phyloP scores from a whole-genome alignment of 169 alveolate species.

The Cryptosporidium felis region DNA sequence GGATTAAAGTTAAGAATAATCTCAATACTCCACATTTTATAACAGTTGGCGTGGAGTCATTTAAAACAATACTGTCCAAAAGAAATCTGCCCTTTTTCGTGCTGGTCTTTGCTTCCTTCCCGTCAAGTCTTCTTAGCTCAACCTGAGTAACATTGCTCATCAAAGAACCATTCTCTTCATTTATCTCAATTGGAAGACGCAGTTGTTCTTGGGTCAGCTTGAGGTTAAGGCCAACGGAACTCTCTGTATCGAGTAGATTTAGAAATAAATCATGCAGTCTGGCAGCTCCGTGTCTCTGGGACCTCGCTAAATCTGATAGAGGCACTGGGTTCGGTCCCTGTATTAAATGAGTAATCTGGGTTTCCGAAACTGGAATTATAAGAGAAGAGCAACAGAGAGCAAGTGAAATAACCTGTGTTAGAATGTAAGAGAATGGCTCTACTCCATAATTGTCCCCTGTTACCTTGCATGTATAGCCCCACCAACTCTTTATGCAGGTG shows the following conservation, averaged over 20 bases:
- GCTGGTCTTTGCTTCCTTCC: background rate
- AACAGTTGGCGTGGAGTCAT: slow-evolving; percentile 24
- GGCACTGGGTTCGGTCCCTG: slow-evolving; percentile 33
- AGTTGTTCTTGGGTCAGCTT: background rate
- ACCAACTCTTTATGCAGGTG: slow-evolving; percentile 30
- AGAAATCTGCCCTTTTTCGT: background rate
- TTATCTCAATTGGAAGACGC: slow-evolving; percentile 14
- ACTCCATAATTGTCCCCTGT: background rate
- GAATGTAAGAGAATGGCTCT: slow-evolving; percentile 19
- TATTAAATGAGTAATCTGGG: slow-evolving; percentile 2
- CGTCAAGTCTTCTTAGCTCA: slow-evolving; percentile 23
- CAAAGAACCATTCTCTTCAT: slow-evolving; percentile 56
- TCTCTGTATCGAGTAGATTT: slow-evolving; percentile 34
- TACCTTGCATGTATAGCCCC: slow-evolving; percentile 14
- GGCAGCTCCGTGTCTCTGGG: background rate
- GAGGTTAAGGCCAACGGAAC: slow-evolving; percentile 40
- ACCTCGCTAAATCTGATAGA: slow-evolving; percentile 27
- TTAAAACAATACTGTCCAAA: slow-evolving; percentile 18
- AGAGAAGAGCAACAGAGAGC: slow-evolving; percentile 6
- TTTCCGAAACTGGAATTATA: slow-evolving; percentile 48
- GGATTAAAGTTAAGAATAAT: slow-evolving; percentile 22
- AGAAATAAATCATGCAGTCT: slow-evolving; percentile 51
- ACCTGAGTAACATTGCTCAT: slow-evolving; percentile 23
- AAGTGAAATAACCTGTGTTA: slow-evolving; percentile 14
- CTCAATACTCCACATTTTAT: slow-evolving; percentile 22